Evolutionary conservation across 345 rosid species (phyloP), one percentile per base, ranked within the genome.

Genomic region (Carallia brachiata): DNA sequence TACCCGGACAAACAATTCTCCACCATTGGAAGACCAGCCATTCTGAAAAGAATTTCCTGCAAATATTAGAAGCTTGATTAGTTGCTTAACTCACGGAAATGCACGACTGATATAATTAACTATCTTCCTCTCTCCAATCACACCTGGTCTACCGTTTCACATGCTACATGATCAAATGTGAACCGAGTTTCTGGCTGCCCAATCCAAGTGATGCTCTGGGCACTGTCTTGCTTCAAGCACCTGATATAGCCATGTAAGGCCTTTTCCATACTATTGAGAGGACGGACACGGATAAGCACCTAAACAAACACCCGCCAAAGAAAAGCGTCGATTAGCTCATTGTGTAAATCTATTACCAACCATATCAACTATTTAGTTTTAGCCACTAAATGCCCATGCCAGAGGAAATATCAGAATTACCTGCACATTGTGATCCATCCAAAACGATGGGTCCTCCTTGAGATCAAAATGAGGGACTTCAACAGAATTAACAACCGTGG

Each of bases 391-490:
- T 27, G 27, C 7, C 13, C 60, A 27, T 27, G 4, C 17, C 16
- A 9, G 3, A 4, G 31, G 6, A 27, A 27, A 56, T 23, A 23
- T 23, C 28, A 30, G 31, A 27, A 56, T 13, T 15, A 56, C 60
- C 60, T 56, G 60, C 27, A 56, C 60, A 56, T 56, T 56, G 60
- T 56, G 60, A 27, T 56, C 60, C 60, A 56, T 56, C 60, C 60
- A 56, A 30, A 56, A 56, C 6, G 60, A 56, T 2, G 60, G 60
- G 16, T 56, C 60, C 31, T 92, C 98, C 65, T 83, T 90, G 59
- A 94, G 93, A 70, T 89, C 85, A 76, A 92, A 95, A 84, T 95
- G 96, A 85, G 99, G 92, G 2, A 92, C 97, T 83, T 92, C 93
- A 60, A 86, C 89, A 7, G 88, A 81, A 66, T 89, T 89, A 70